phyloP scores from a whole-genome alignment of 2,329 filamentous ascomycete genomes.

The Monilinia polystroma region DNA sequence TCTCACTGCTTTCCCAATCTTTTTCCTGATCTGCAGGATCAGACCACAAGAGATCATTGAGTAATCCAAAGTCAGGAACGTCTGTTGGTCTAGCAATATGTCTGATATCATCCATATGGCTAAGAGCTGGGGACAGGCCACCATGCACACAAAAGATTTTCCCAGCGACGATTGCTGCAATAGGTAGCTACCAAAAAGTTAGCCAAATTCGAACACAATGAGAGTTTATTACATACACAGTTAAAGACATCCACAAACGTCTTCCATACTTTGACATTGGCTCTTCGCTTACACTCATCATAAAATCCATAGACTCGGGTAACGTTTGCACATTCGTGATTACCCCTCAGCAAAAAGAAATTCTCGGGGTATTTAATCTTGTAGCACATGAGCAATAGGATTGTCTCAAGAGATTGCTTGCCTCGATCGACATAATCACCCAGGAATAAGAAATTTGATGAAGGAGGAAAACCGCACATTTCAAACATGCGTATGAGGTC shows the following conservation, averaged over 20 bases:
- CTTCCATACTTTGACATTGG: conserved; percentile 98
- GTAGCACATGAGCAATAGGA: conserved; percentile 88
- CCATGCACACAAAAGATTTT: conserved; percentile 99
- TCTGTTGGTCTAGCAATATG: conserved; percentile 95
- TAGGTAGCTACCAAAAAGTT: conserved; percentile 60
- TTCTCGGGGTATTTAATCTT: conserved; percentile 98
- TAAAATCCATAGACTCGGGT: conserved; percentile 97
- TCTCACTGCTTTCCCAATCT: conserved; percentile 96
- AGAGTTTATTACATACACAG: conserved; percentile 46
- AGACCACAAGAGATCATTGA: conserved; percentile 96
- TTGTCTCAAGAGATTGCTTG: conserved; percentile 94
- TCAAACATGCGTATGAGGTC: conserved; percentile 96
- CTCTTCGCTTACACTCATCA: conserved; percentile 94
- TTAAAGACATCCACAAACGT: conserved; percentile 98
- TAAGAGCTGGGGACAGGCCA: conserved; percentile 84
- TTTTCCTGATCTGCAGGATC: conserved; percentile 97
- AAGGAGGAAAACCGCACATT: conserved; percentile 95
- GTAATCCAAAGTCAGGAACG: conserved; percentile 90
- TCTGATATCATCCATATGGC: conserved; percentile 97
- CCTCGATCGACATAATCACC: conserved; percentile 96
- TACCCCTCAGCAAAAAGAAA: conserved; percentile 91
- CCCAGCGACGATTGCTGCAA: conserved; percentile 92
- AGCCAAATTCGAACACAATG: conserved; percentile 21
- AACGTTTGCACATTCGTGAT: conserved; percentile 96
- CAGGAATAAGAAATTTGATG: conserved; percentile 88